These are phyloP conservation scores for Ophiostoma pallidulum DNA, from an alignment of 2,329 filamentous ascomycete genomes.

Conservation along the genomic window DNA sequence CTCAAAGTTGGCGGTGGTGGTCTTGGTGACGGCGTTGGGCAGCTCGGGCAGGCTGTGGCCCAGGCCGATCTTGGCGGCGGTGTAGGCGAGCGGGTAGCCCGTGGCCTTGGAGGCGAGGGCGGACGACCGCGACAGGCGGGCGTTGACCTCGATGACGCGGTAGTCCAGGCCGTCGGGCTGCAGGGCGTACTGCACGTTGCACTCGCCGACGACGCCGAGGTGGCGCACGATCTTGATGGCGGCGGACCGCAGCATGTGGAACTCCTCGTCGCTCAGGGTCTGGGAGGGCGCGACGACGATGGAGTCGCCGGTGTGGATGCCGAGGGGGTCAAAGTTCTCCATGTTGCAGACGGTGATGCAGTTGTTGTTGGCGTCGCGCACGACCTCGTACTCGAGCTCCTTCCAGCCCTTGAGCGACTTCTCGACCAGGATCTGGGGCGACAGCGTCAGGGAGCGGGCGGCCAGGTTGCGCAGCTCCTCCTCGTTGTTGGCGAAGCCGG, in stretches of 20 bases:
- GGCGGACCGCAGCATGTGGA: conserved; percentile 96
- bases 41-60: conserved; percentile 92
- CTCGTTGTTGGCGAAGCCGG: conserved; percentile 87
- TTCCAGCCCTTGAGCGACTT: conserved; percentile 99
- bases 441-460: conserved; percentile 82
- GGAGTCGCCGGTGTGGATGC: conserved; percentile 96
- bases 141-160: conserved; percentile 97
- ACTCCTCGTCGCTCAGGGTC: conserved; percentile 95
- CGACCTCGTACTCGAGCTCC: conserved; percentile 97
- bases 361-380: conserved; percentile 94
- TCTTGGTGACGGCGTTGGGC: conserved; percentile 96
- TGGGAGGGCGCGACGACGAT: conserved; percentile 97
- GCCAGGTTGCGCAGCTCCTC: conserved; percentile 92
- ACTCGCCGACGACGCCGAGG: conserved; percentile 93
- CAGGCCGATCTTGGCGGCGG: conserved; percentile 94
- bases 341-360: conserved; percentile 99
- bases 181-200: conserved; percentile 95
- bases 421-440: conserved; percentile 94
- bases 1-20: conserved; percentile 97
- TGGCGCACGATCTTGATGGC: conserved; percentile 98
- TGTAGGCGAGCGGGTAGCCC: conserved; percentile 93
- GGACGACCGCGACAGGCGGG: conserved; percentile 93
- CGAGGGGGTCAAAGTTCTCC: conserved; percentile 97
- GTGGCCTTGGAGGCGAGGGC: conserved; percentile 96
- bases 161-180: conserved; percentile 97